Base-by-base conservation (phyloP, 148 eudicot genomes). In the Silene uniflora region DNA sequence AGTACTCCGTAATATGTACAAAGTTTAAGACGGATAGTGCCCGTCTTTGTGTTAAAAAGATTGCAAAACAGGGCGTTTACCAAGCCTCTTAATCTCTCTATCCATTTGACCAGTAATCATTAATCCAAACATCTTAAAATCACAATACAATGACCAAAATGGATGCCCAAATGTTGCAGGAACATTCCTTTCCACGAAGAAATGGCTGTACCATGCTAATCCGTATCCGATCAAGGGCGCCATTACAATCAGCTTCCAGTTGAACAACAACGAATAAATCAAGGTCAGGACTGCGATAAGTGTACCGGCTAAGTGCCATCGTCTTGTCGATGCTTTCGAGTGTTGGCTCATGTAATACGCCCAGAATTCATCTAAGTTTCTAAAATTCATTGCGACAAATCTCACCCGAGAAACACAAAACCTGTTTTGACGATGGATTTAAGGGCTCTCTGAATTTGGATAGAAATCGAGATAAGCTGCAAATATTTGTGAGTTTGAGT, bases 171-270 rank as follows among this genome's bases (percentile, higher is more conserved):
- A 90, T 10, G 97, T 86, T 10, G 91, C 97, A 0, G 94, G 98
- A 47, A 84, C 75, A 66, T 93, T 93, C 60, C 90, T 83, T 84
- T 93, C 98, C 1, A 93, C 84, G 52, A 91, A 91, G 79, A 93
- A 88, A 81, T 93, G 98, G 61, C 98, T 93, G 46, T 88, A 93
- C 98, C 97, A 93, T 39, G 94, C 97, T 16, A 89, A 69, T n/a
- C 92, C 97, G 78, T 91, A 93, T 14, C 94, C 97, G 56, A 88
- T 62, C 60, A 88, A n/a, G 12, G 98, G 98, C 78, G 78, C 97
- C 62, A 88, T 77, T 18, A 93, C 14, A 56, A 93, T 13, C 72
- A 83, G 75, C 91, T 86, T 88, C 88, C 88, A 84, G 69, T 87
- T 88, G 73, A 91, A 90, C 25, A 91, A 23, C 25, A 90, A 21